Conservation (phyloP, 108 stramenopile genomes). For the Seminavis robusta region DNA sequence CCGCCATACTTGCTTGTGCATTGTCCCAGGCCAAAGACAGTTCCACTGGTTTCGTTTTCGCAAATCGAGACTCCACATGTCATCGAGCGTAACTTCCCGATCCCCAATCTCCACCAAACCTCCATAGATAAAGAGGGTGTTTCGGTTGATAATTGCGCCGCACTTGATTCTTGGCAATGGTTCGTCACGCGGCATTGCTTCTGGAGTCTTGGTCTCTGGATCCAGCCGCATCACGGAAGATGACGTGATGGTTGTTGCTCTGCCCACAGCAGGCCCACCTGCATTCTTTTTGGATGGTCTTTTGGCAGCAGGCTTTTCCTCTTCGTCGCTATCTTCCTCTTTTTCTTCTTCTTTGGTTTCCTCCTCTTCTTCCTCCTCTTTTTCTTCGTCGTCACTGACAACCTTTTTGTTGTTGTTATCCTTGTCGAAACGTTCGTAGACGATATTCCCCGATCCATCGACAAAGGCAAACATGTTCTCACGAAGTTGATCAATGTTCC, state of each 20-base stretch:
- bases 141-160: conserved; percentile 37
- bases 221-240: conserved; percentile 67
- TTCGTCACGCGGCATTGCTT: conserved; percentile 59
- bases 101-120: conserved; percentile 91
- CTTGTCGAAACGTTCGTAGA: conserved; percentile 77
- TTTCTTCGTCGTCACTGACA: conserved; percentile 14
- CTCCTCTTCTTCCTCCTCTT: conserved; percentile 29
- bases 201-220: conserved; percentile 52
- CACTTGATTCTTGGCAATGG: conserved; percentile 85
- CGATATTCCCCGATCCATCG: conserved; percentile 85
- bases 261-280: background rate
- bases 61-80: conserved; percentile 83
- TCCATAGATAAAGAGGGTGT: conserved; percentile 66
- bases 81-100: conserved; percentile 88
- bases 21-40: conserved; percentile 79
- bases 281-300: background rate
- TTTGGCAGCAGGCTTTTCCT: background rate
- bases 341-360: conserved; percentile 37
- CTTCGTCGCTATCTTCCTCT: conserved; percentile 15
- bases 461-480: conserved; percentile 88
- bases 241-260: conserved; percentile 19
- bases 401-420: conserved; percentile 15
- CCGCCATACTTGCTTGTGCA: conserved; percentile 89
- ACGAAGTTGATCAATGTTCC: conserved; percentile 80
- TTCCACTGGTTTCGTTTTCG: conserved; percentile 81